Percentiles rank a stretch among this genome's conserved stretches.
Evolutionary conservation across 2,329 filamentous ascomycete species (phyloP).

Genomic region (Grosmannia huntii): DNA sequence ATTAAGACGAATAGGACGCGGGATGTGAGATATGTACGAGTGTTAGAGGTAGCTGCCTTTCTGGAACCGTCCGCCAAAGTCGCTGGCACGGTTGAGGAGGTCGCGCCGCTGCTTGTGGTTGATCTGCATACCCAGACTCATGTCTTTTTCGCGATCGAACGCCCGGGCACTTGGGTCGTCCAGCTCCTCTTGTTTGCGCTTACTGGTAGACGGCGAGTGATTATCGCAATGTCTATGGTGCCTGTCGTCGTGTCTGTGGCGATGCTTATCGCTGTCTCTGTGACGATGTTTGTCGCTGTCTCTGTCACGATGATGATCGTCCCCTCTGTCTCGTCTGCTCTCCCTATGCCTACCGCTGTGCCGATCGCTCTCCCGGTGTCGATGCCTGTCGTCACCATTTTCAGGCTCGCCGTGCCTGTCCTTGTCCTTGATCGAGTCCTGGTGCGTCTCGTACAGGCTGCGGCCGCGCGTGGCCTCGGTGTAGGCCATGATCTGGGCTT

Average conservation of each 20-base stretch:
- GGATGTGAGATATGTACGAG: no score
- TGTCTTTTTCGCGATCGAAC: constrained; percentile 91
- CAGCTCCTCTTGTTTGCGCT: constrained; percentile 41
- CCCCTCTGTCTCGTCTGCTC: not conserved
- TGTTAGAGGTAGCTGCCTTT: constrained; percentile 52
- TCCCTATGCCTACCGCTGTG: constrained; percentile 18
- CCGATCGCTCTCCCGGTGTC: constrained; percentile 18
- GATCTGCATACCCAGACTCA: constrained; percentile 62
- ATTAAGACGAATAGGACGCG: no score
- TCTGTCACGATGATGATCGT: not conserved
- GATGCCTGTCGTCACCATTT: no score
- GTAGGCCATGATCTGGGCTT: constrained; percentile 31
- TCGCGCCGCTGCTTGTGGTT: constrained; percentile 63
- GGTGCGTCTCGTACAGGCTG: constrained; percentile 48
- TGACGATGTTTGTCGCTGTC: constrained; percentile 9
- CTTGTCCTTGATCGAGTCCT: constrained; percentile 19
- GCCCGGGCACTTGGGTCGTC: constrained; percentile 83
- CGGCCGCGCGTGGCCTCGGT: constrained; percentile 42
- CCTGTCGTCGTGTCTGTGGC: constrained; percentile 17
- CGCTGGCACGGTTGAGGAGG: constrained; percentile 63
- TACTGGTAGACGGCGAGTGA: constrained; percentile 16
- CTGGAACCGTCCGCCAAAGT: constrained; percentile 72
- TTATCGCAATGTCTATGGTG: not conserved
- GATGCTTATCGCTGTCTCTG: not conserved
- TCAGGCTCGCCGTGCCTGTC: not conserved